Evolutionary conservation across 2,329 filamentous ascomycete species (phyloP).

Genomic region (Nigrograna mackinnonii): DNA sequence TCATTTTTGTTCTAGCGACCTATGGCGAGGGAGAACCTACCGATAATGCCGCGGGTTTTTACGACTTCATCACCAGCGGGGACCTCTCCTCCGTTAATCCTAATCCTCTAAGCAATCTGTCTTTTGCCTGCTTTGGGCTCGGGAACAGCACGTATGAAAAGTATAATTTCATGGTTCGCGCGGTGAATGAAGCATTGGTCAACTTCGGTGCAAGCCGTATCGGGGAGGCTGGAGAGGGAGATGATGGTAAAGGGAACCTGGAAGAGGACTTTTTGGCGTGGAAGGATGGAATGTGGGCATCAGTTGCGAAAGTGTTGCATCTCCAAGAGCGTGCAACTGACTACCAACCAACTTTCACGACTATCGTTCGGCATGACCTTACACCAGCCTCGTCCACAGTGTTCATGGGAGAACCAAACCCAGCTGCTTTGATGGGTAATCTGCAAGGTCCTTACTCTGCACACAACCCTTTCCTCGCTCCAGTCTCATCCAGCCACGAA

Average conservation of each 20-base stretch:
- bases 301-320: constrained; percentile 78
- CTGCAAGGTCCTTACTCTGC: constrained; percentile 91
- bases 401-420: constrained; percentile 94
- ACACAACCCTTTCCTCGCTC: constrained; percentile 96
- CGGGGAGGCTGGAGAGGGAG: constrained; percentile 88
- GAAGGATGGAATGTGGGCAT: constrained; percentile 99
- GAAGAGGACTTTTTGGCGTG: constrained; percentile 98
- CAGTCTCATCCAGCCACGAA: constrained; percentile 87
- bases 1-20: constrained; percentile 93
- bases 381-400: constrained; percentile 77
- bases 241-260: constrained; percentile 98
- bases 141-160: constrained; percentile 99
- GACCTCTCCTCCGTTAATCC: constrained; percentile 68
- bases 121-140: constrained; percentile 92
- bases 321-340: constrained; percentile 94
- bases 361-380: constrained; percentile 75
- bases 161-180: constrained; percentile 98
- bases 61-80: constrained; percentile 88
- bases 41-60: constrained; percentile 98
- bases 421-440: constrained; percentile 85
- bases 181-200: constrained; percentile 78
- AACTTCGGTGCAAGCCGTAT: constrained; percentile 84
- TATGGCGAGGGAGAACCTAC: constrained; percentile 99
- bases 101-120: constrained; percentile 77
- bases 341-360: constrained; percentile 89